Percentiles rank a stretch among this genome's conserved stretches.
Conservation (phyloP, 495 filamentous ascomycete species). For the Talaromyces ruber region DNA sequence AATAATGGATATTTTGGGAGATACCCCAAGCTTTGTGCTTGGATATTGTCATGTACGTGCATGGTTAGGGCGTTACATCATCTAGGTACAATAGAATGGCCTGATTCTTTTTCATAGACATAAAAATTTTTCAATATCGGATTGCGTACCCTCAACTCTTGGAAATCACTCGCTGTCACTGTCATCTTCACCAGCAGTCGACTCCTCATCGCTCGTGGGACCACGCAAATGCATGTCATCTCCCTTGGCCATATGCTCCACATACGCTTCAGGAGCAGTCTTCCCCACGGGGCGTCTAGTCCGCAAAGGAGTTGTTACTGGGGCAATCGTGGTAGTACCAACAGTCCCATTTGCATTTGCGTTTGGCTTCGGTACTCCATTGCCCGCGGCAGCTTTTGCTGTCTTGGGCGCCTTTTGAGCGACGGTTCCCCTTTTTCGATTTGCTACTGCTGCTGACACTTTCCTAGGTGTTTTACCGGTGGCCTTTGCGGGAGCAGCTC, state of each 20-base stretch:
- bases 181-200: neutral
- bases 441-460: neutral
- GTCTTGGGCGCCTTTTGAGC: neutral
- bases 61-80: conserved; percentile 9
- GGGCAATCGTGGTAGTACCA: neutral
- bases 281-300: neutral
- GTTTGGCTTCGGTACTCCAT: neutral
- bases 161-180: neutral
- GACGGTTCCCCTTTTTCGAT: neutral
- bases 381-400: neutral
- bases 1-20: neutral
- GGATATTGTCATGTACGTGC: neutral
- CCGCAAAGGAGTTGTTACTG: neutral
- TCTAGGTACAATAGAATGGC: conserved; percentile 5
- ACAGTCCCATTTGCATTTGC: neutral
- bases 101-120: neutral
- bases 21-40: conserved; percentile 3
- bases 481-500: neutral
- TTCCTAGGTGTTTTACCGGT: neutral
- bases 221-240: neutral
- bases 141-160: neutral
- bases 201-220: neutral
- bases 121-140: neutral
- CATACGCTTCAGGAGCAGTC: neutral
- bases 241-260: neutral